These are phyloP conservation scores for Panicum hallii DNA, from an alignment of 202 grass and related monocot species.

Conservation along the genomic window DNA sequence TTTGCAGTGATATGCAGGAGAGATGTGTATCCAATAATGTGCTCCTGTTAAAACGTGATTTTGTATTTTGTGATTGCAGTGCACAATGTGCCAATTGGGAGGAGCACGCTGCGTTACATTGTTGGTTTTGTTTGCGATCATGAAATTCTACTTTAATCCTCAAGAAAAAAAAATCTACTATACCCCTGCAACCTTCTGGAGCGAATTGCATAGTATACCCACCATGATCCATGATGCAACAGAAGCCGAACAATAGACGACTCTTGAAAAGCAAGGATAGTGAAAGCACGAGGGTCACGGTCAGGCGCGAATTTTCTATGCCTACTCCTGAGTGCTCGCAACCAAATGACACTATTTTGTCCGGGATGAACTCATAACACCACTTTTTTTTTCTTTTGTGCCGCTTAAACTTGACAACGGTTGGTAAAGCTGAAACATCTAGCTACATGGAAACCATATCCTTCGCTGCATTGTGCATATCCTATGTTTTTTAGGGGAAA, in stretches of 20 bases:
- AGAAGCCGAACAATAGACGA: constrained; percentile 13
- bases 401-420: background rate
- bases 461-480: background rate
- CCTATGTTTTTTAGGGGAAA: background rate
- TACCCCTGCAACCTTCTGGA: background rate
- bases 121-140: too few species aligned
- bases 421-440: constrained; percentile 35
- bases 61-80: too few species aligned
- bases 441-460: constrained; percentile 22
- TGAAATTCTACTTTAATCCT: background rate
- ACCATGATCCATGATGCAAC: constrained; percentile 14
- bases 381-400: too few species aligned
- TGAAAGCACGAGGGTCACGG: constrained; percentile 18
- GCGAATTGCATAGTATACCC: constrained; percentile 27
- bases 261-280: constrained; percentile 30
- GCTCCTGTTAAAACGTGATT: background rate
- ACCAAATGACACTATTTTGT: background rate
- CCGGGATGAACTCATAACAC: constrained; percentile 5
- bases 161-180: too few species aligned
- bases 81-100: background rate
- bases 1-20: background rate
- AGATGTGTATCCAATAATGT: background rate
- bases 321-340: background rate
- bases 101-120: too few species aligned
- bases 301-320: constrained; percentile 7